Evolutionary conservation across 2,329 filamentous ascomycete species (phyloP).

Genomic region (Cadophora sp.): DNA sequence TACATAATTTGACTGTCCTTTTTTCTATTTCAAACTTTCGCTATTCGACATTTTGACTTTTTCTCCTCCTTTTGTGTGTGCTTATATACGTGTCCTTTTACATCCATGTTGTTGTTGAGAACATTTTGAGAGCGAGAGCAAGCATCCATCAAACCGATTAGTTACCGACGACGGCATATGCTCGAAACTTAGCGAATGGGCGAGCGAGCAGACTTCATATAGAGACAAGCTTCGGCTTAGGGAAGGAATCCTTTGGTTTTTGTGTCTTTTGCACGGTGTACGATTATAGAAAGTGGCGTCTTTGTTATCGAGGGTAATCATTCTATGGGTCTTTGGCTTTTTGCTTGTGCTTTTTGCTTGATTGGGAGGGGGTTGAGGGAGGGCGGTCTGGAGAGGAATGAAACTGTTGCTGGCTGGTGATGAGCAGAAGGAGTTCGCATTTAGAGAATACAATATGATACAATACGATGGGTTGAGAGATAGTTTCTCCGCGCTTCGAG

Average conservation of each 20-base stretch:
- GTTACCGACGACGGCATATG: neutral
- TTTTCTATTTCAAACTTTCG: neutral
- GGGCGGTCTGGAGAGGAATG: too few relatives aligned
- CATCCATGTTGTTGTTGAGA: neutral
- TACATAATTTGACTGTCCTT: constrained; percentile 24
- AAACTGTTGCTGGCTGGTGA: too few relatives aligned
- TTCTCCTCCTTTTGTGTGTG: neutral
- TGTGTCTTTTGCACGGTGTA: constrained; percentile 6
- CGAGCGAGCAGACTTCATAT: constrained; percentile 6
- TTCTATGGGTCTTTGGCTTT: neutral
- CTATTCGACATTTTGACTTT: neutral
- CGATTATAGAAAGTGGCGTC: constrained; percentile 7
- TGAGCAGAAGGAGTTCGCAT: too few relatives aligned
- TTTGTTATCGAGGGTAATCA: neutral
- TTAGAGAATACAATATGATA: too few relatives aligned
- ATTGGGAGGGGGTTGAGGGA: neutral
- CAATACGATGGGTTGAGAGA: too few relatives aligned
- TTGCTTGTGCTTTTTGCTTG: neutral
- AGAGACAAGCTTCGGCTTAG: constrained; percentile 9
- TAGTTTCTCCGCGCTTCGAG: too few relatives aligned
- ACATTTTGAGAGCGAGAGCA: neutral
- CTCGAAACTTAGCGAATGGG: neutral
- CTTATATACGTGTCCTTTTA: neutral
- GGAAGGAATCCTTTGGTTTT: constrained; percentile 8
- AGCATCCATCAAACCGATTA: neutral